Conservation (phyloP, 2,329 filamentous ascomycete species). For the Ophioceras dolichostomum region DNA sequence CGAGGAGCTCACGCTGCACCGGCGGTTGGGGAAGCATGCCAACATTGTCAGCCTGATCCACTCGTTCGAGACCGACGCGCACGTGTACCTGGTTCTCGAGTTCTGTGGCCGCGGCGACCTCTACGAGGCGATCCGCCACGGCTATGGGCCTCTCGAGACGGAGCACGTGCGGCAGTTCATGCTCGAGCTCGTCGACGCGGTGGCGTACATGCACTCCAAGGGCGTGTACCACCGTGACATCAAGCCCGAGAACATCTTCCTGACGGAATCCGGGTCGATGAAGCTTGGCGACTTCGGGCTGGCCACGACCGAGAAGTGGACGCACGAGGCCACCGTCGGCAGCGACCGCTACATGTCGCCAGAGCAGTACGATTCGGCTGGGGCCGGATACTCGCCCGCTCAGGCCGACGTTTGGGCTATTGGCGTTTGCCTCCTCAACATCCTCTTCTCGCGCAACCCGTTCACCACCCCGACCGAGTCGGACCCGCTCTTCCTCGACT, state of each 20-base stretch:
- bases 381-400: conserved; percentile 79
- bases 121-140: conserved; percentile 90
- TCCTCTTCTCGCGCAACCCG: conserved; percentile 92
- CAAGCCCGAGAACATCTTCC: conserved; percentile 98
- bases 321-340: conserved; percentile 83
- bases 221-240: conserved; percentile 95
- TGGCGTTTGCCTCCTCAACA: conserved; percentile 91
- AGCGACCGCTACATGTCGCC: conserved; percentile 99
- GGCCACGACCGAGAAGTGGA: conserved; percentile 82
- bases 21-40: conserved; percentile 63
- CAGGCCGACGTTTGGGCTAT: conserved; percentile 96
- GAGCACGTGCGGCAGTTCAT: conserved; percentile 97
- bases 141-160: conserved; percentile 80
- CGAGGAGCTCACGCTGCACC: conserved; percentile 70
- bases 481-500: conserved; percentile 91
- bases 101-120: conserved; percentile 92
- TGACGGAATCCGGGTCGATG: conserved; percentile 75
- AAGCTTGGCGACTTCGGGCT: conserved; percentile 96
- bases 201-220: conserved; percentile 81
- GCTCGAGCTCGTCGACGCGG: conserved; percentile 81
- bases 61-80: conserved; percentile 83
- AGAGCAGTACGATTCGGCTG: conserved; percentile 87
- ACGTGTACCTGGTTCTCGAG: conserved; percentile 87
- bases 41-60: conserved; percentile 91
- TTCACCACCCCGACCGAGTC: conserved; percentile 82